phyloP scores from a whole-genome alignment of 768 basidiomycete species.

The Rhodotorula sphaerocarpa region DNA sequence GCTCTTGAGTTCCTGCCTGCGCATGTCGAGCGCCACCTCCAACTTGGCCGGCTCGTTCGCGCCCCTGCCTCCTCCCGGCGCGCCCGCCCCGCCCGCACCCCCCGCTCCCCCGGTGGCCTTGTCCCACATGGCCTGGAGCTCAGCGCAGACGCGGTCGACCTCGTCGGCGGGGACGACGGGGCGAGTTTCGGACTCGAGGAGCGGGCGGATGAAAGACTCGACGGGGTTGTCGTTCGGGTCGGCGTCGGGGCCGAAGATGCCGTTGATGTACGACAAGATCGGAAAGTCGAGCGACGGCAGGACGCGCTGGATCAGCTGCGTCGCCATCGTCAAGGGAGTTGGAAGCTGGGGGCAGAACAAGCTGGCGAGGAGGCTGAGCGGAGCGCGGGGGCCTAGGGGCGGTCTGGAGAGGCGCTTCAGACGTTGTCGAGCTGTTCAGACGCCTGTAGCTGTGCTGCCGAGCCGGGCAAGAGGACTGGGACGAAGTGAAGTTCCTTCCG shows the following conservation, averaged over 20 bases:
- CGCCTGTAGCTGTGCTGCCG: neutral
- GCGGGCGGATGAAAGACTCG: conserved; percentile 26
- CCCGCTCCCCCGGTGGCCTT: conserved; percentile 13
- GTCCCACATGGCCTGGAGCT: conserved; percentile 21
- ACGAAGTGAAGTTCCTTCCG: too few relatives aligned
- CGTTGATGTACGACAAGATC: conserved; percentile 21
- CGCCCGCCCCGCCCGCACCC: neutral
- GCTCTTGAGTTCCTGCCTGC: conserved; percentile 25
- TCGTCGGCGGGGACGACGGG: conserved; percentile 13
- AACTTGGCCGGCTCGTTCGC: conserved; percentile 20
- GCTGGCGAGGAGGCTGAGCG: neutral
- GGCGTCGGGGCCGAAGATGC: conserved; percentile 20
- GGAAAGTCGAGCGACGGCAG: conserved; percentile 11
- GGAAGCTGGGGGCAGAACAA: neutral
- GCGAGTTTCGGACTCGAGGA: conserved; percentile 26
- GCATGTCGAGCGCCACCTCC: conserved; percentile 33
- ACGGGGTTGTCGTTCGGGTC: conserved; percentile 28
- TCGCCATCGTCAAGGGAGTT: neutral
- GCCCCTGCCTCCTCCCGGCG: neutral
- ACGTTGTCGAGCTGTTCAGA: neutral
- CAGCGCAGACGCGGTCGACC: conserved; percentile 28
- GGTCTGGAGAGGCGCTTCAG: neutral
- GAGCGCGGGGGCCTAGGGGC: neutral
- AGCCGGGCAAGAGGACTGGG: too few relatives aligned
- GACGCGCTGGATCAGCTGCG: conserved; percentile 12